phyloP scores from a whole-genome alignment of 495 filamentous ascomycete species.

The Aspergillus cavernicola region DNA sequence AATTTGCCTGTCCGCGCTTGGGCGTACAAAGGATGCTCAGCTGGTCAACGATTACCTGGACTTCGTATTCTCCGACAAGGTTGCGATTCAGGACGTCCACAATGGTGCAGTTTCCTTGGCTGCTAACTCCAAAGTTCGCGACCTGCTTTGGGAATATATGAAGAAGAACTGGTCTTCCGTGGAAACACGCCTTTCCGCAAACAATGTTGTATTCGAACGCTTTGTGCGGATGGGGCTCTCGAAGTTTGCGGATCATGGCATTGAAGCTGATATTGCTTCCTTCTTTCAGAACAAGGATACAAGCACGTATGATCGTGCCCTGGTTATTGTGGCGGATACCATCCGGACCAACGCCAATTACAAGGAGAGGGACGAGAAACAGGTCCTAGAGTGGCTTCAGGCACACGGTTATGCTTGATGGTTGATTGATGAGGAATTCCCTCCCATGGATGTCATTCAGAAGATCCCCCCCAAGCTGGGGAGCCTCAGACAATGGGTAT shows the following conservation, averaged over 20 bases:
- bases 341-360: constrained; percentile 75
- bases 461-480: neutral
- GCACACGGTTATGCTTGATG: constrained; percentile 55
- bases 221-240: constrained; percentile 73
- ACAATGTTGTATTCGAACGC: constrained; percentile 82
- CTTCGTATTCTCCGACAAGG: constrained; percentile 73
- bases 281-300: constrained; percentile 86
- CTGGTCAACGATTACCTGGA: constrained; percentile 68
- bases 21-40: constrained; percentile 63
- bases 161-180: constrained; percentile 73
- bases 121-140: constrained; percentile 63
- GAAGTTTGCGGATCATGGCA: constrained; percentile 67
- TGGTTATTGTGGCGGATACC: constrained; percentile 76
- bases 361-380: constrained; percentile 63
- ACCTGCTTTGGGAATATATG: constrained; percentile 77
- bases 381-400: constrained; percentile 67
- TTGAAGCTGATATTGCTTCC: constrained; percentile 68
- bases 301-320: constrained; percentile 70
- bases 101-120: constrained; percentile 69
- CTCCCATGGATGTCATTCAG: neutral
- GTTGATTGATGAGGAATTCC: neutral
- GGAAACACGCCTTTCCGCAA: constrained; percentile 63
- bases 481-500: no score
- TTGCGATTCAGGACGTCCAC: constrained; percentile 82
- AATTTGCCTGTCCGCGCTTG: constrained; percentile 71